phyloP scores from a whole-genome alignment of 1,284 basidiomycete genomes.

The Clitocybe nebularis region DNA sequence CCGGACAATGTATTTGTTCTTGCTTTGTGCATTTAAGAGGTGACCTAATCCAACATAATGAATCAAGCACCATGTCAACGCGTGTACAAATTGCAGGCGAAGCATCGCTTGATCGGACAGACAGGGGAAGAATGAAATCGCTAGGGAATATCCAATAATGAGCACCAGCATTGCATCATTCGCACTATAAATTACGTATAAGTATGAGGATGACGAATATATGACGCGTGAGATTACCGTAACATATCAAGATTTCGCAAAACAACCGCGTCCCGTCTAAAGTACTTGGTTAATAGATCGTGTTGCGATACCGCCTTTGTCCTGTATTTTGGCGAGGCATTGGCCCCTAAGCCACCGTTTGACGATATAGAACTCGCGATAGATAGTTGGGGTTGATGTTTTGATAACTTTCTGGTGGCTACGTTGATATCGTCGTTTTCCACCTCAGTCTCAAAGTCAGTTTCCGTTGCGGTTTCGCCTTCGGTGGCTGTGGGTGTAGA shows the following conservation, averaged over 20 bases:
- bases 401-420: slow-evolving; percentile 15
- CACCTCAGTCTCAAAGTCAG: slow-evolving; percentile 63
- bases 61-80: slow-evolving; percentile 82
- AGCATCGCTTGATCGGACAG: slow-evolving; percentile 38
- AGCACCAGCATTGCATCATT: slow-evolving; percentile 41
- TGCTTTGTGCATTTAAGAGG: slow-evolving; percentile 80
- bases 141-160: slow-evolving; percentile 36
- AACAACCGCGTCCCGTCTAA: slow-evolving; percentile 83
- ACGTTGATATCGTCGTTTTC: slow-evolving; percentile 42
- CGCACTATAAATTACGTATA: slow-evolving; percentile 28
- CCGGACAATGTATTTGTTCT: slow-evolving; percentile 85
- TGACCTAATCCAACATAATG: slow-evolving; percentile 88
- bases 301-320: slow-evolving; percentile 64
- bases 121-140: slow-evolving; percentile 33
- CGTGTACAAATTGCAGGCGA: slow-evolving; percentile 75
- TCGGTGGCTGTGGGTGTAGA: slow-evolving; percentile 70
- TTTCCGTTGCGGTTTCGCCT: slow-evolving; percentile 68
- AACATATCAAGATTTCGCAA: slow-evolving; percentile 83
- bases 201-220: background rate
- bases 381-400: slow-evolving; percentile 29
- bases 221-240: slow-evolving; percentile 45
- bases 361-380: slow-evolving; percentile 28
- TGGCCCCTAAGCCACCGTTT: slow-evolving; percentile 5
- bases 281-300: slow-evolving; percentile 88
- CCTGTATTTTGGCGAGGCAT: slow-evolving; percentile 13